phyloP scores from a whole-genome alignment of 2,329 filamentous ascomycete species.

The Venturia pyrina region DNA sequence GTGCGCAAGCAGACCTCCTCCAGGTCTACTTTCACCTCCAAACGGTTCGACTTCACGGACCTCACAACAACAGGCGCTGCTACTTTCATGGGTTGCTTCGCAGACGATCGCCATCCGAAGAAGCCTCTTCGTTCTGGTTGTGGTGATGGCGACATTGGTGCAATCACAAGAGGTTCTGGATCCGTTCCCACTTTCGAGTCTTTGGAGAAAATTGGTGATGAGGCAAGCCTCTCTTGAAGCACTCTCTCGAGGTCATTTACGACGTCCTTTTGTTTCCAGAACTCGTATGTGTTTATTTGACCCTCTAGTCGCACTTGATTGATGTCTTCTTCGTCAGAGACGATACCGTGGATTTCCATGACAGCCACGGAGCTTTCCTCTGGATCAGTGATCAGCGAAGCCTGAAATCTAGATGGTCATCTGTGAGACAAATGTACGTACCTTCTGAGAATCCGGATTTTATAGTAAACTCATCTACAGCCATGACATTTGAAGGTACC shows the following conservation, averaged over 20 bases:
- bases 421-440: neutral
- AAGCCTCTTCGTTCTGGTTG: slow-evolving; percentile 5
- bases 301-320: slow-evolving; percentile 29
- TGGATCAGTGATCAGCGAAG: slow-evolving; percentile 9
- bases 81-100: slow-evolving; percentile 13
- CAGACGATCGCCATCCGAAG: slow-evolving; percentile 1
- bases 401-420: neutral
- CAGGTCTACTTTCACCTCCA: slow-evolving; percentile 23
- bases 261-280: slow-evolving; percentile 33
- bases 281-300: slow-evolving; percentile 23
- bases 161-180: neutral
- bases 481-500: slow-evolving; percentile 32
- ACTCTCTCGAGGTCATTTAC: slow-evolving; percentile 28
- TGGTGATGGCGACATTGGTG: neutral
- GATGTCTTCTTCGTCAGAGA: slow-evolving; percentile 26
- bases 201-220: neutral
- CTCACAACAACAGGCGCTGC: slow-evolving; percentile 14
- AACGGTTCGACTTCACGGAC: neutral
- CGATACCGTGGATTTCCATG: slow-evolving; percentile 30
- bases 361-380: slow-evolving; percentile 6
- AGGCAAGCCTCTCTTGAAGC: slow-evolving; percentile 12
- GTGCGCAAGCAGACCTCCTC: slow-evolving; percentile 32
- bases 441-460: slow-evolving; percentile 7
- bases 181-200: neutral
- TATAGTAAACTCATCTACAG: slow-evolving; percentile 16